These are phyloP conservation scores for Aspergillus luchuensis DNA, from an alignment of 2,329 filamentous ascomycete species.

Conservation along the genomic window DNA sequence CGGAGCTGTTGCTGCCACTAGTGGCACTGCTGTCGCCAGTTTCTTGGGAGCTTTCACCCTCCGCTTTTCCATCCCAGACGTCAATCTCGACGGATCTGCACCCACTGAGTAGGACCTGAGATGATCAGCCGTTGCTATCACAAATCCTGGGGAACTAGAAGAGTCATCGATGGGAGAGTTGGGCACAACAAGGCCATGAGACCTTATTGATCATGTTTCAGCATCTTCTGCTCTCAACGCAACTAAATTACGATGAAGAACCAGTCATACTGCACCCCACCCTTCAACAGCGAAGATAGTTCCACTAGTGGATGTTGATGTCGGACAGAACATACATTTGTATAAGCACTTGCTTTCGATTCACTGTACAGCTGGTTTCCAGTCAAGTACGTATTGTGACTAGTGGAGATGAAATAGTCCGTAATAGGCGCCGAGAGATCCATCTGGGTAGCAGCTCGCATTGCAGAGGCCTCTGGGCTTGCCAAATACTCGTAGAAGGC, in stretches of 20 bases:
- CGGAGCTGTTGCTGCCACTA: conserved; percentile 30
- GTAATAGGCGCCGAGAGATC: conserved; percentile 71
- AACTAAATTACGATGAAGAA: too few species aligned
- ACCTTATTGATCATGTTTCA: too few species aligned
- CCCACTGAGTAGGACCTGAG: conserved; percentile 69
- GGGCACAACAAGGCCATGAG: too few species aligned
- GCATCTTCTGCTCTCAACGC: too few species aligned
- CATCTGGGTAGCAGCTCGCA: conserved; percentile 46
- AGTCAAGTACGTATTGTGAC: conserved; percentile 89
- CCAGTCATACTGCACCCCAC: too few species aligned
- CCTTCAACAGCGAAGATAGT: too few species aligned
- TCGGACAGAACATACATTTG: conserved; percentile 58
- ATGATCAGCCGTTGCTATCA: conserved; percentile 3
- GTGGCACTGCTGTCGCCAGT: conserved; percentile 38
- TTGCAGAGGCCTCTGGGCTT: conserved; percentile 47
- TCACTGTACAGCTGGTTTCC: conserved; percentile 82
- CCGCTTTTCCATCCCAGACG: conserved; percentile 77
- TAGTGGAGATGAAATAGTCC: conserved; percentile 92
- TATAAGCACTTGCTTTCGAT: conserved; percentile 77
- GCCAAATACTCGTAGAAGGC: conserved; percentile 53
- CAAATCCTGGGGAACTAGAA: neutral
- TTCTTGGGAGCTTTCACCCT: conserved; percentile 34
- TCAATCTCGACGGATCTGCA: conserved; percentile 94
- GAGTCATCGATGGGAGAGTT: neutral
- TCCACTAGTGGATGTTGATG: too few species aligned